phyloP scores from a whole-genome alignment of 139 green algal genomes.

The Microglena sp. region DNA sequence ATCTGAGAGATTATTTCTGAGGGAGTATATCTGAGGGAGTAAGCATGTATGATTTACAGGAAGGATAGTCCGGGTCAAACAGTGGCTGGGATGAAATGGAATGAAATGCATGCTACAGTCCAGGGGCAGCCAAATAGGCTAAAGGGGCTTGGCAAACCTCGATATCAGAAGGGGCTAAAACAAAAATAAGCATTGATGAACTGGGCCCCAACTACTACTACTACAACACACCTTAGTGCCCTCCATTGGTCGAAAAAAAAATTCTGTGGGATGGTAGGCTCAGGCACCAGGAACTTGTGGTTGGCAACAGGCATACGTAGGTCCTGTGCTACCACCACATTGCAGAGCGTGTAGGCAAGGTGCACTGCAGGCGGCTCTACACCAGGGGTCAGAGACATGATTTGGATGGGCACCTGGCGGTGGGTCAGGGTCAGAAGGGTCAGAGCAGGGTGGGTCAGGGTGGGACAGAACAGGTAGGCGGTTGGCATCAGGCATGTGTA shows the following conservation, averaged over 20 bases:
- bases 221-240: slow-evolving; percentile 16
- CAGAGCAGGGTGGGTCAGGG: too few relatives aligned
- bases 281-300: slow-evolving; percentile 61
- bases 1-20: too few relatives aligned
- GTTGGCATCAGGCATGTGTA: slow-evolving; percentile 49
- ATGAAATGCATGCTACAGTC: too few relatives aligned
- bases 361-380: slow-evolving; percentile 16
- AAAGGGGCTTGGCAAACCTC: too few relatives aligned
- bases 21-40: too few relatives aligned
- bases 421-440: too few relatives aligned
- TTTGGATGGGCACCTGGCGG: slow-evolving; percentile 46
- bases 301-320: slow-evolving; percentile 51
- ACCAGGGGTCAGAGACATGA: slow-evolving; percentile 36
- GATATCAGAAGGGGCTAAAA: neutral
- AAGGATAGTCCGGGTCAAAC: too few relatives aligned
- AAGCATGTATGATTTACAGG: too few relatives aligned
- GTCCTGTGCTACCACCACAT: slow-evolving; percentile 20
- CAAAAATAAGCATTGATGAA: neutral
- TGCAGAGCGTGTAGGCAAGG: slow-evolving; percentile 28
- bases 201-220: neutral
- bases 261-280: slow-evolving; percentile 43
- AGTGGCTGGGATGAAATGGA: too few relatives aligned
- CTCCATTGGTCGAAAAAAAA: slow-evolving; percentile 78
- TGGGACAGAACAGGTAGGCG: slow-evolving; percentile 19
- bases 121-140: too few relatives aligned